Evolutionary conservation across 768 basidiomycete species (phyloP), one percentile per base, ranked within the genome.

Genomic region (Pleurotus tuber-regium): DNA sequence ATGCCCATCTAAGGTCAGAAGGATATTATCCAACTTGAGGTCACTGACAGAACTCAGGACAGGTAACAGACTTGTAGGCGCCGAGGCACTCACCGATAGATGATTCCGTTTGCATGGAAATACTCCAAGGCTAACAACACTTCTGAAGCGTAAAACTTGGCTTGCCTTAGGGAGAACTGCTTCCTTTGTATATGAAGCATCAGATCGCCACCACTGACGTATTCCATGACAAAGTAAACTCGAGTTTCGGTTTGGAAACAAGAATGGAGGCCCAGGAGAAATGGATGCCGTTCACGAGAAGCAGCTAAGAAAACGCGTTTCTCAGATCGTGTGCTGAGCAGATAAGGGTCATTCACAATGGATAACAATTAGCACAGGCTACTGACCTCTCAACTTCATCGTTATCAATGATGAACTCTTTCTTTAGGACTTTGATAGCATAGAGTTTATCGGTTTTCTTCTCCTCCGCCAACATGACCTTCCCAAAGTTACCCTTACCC

Each of bases 351-450:
- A 21, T 44, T n/a, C 43, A 11, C 44, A 43, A 30, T 3, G 21
- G 21, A 40, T 16, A 12, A 30, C 14, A 19, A 14, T 28, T 51
- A 26, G 33, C 25, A 19, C 19, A 14, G 10, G 50, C 14, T 26
- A 31, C 53, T 78, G 59, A 96, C 96, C 94, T 97, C 71, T 98
- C 97, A 2, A 99, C 94, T 76, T 98, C 97, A 68, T 99, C 97
- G 55, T 99, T 98, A 67, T 99, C 97, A 61, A 99, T 98, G 67
- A 99, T 98, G 65, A 99, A 98, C 71, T 98, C 97, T 66, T 99
- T 99, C 80, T 99, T 99, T 66, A 99, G 66, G n/a, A 99, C 97
- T 71, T 99, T 99, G 77, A 99, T 98, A n/a, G 97, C 97, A 65
- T 89, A 98, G 51, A 98, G 70, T 44, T 80, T 83, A 59, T 83